Conservation (phyloP, 257 asterid genomes). For the Cordia subcordata region DNA sequence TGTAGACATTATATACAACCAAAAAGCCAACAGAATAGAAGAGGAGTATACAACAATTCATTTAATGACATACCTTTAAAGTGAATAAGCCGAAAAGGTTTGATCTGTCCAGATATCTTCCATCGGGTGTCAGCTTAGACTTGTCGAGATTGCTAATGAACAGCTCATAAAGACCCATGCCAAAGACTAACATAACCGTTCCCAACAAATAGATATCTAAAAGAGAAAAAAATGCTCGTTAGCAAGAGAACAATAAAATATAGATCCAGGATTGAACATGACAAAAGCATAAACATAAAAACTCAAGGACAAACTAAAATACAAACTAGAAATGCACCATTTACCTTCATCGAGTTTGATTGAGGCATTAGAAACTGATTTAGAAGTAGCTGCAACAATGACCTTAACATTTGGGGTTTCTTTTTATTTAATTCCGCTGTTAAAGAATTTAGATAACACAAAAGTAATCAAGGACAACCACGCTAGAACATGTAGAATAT, state of each 20-base stretch:
- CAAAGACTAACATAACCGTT: conserved; percentile 94
- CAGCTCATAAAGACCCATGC: conserved; percentile 95
- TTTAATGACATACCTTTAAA: conserved; percentile 54
- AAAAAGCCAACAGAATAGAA: too few species aligned
- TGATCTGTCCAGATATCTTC: conserved; percentile 40
- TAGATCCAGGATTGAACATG: not conserved
- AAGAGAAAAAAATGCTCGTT: not conserved
- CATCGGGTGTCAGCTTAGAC: conserved; percentile 44
- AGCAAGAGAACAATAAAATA: not conserved
- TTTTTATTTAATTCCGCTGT: too few species aligned
- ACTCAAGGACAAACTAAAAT: not conserved
- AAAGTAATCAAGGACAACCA: too few species aligned
- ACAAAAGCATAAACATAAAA: not conserved
- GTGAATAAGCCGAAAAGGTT: conserved; percentile 71
- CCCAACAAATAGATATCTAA: conserved; percentile 84
- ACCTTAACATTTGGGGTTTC: too few species aligned
- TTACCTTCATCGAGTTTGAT: too few species aligned
- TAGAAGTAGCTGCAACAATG: too few species aligned
- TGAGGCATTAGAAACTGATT: too few species aligned
- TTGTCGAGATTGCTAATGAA: conserved; percentile 92
- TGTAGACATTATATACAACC: too few species aligned
- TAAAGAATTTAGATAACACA: too few species aligned
- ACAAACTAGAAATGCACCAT: not conserved
- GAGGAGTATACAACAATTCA: not conserved
- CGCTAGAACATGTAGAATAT: too few species aligned